Evolutionary conservation across 164 flowering plant species (phyloP).

Genomic region (Chimonanthus salicifolius): DNA sequence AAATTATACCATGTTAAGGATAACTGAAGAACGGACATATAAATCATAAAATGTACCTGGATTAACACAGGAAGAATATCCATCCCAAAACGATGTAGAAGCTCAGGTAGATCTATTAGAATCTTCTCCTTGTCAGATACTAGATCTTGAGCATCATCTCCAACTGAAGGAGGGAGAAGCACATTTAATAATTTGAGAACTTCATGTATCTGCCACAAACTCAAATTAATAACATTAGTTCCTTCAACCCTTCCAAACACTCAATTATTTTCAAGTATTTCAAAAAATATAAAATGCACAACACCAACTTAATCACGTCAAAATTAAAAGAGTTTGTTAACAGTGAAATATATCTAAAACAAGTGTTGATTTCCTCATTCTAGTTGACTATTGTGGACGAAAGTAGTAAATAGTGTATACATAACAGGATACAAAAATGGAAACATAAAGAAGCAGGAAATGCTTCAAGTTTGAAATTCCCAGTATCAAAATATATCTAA

Average conservation of each 20-base stretch:
- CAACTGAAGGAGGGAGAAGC: conserved; percentile 56
- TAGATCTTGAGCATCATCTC: conserved; percentile 20
- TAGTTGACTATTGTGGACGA: no score
- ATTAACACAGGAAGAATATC: conserved; percentile 64
- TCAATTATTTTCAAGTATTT: no score
- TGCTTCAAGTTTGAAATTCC: no score
- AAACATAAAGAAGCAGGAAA: no score
- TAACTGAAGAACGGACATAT: neutral
- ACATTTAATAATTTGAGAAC: conserved; percentile 70
- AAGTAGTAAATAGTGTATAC: no score
- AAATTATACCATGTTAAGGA: neutral
- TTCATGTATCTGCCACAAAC: conserved; percentile 53
- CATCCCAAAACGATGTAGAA: conserved; percentile 54
- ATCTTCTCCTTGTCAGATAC: conserved; percentile 43
- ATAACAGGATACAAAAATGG: no score
- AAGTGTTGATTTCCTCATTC: no score
- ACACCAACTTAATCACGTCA: no score
- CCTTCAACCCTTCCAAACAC: neutral
- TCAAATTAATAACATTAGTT: neutral
- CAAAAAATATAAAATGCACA: no score
- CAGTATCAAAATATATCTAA: no score
- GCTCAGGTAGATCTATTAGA: conserved; percentile 49
- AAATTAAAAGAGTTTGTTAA: no score
- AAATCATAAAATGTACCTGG: conserved; percentile 42
- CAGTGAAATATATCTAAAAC: no score